Conservation (phyloP, 2,329 filamentous ascomycete species). For the Penicillium crustosum region DNA sequence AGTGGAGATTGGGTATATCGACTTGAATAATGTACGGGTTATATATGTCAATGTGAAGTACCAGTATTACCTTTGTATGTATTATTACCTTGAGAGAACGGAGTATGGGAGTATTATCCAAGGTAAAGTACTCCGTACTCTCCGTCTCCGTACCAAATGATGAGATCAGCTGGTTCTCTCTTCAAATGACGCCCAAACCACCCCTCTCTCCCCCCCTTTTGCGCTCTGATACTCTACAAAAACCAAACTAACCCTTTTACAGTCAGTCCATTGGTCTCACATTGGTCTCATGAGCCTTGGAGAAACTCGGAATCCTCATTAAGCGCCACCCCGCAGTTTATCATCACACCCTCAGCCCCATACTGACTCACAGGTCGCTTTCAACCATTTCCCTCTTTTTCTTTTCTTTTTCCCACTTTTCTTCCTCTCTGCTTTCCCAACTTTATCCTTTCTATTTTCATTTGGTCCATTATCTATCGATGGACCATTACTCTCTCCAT, state of each 20-base stretch:
- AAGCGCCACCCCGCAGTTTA: constrained; percentile 19
- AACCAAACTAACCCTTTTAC: constrained; percentile 1
- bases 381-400: constrained; percentile 5
- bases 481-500: not conserved
- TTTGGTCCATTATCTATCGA: not conserved
- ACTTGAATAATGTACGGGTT: not conserved
- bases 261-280: constrained; percentile 7
- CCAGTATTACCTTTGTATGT: not conserved
- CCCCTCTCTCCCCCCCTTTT: not conserved
- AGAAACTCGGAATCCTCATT: constrained; percentile 8
- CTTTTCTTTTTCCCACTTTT: not conserved
- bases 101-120: not conserved
- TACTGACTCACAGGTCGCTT: constrained; percentile 12
- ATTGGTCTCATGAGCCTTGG: constrained; percentile 14
- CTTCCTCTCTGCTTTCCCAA: not conserved
- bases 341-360: constrained; percentile 19
- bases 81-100: not conserved
- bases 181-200: constrained; percentile 9
- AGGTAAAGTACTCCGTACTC: no score
- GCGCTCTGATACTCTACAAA: constrained; percentile 1
- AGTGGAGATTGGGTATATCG: not conserved
- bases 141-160: not conserved
- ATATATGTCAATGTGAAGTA: not conserved
- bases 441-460: not conserved
- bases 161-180: constrained; percentile 17